Base-by-base conservation (phyloP, 495 filamentous ascomycete genomes). In the Viridothelium virens region DNA sequence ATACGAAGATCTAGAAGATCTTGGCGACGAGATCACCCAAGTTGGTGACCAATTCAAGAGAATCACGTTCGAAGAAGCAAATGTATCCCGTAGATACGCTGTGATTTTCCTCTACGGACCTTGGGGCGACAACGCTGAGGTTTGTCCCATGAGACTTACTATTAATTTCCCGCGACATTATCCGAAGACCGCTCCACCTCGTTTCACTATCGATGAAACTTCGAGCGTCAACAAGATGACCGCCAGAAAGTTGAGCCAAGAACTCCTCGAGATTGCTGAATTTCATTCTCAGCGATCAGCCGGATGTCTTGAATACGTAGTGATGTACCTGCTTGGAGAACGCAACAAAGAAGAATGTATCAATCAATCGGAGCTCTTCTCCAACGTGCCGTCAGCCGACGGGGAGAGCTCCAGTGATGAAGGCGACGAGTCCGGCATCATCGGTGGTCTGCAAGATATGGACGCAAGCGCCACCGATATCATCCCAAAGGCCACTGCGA, bases 21-120 rank as follows among this genome's bases (percentile, higher is more conserved):
- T 96, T 36, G 90, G 90, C 62, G 91, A 95, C 68, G 92, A 97
- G 74, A 91, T 96, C 56, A 85, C 91, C 25, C 85, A 89, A 31
- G 90, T 96, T 37, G 89, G 88, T 63, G 85, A 86, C 38, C 91
- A 88, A 68, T 90, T 92, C 68, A 86, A 84, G 7, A 96, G 95
- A 73, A 89, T 96, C 46, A 85, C 79, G 61, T 95, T 92, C 76
- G 91, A 97, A 48, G 85, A 87, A n/a, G 89, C 96, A 50, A 83
- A 96, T 75, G 86, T 94, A 72, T 84, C 89, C 44, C 80, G 87
- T 48, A 83, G 92, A 38, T 86, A 82, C 14, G 79, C 88, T 11
- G 85, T 83, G 3, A 85, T 94, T 38, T 94, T 91, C 3, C 80
- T 96, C 47, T 88, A 89, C 74, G 91, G 92, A 0, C 92, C 92